A percentile compares a stretch with the other conserved stretches of the same genome.
Conservation (phyloP, 2,329 filamentous ascomycete genomes). For the Phialophora macrospora region DNA sequence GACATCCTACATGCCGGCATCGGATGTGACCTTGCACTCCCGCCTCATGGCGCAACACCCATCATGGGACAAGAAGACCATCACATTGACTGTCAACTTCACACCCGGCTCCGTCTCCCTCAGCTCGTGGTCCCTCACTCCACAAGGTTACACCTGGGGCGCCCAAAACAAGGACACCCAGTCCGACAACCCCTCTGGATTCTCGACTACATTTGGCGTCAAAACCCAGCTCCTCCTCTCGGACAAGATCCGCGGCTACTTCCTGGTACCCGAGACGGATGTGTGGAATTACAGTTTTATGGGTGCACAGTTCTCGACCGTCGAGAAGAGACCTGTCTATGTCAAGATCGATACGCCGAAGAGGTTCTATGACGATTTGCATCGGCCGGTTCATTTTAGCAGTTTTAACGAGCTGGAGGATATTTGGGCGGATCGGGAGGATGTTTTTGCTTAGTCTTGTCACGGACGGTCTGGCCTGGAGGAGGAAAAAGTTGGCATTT, state of each 20-base stretch:
- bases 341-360: constrained; percentile 90
- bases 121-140: constrained; percentile 89
- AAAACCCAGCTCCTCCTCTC: constrained; percentile 93
- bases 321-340: constrained; percentile 89
- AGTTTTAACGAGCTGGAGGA: constrained; percentile 98
- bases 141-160: constrained; percentile 94
- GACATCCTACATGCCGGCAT: constrained; percentile 92
- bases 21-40: constrained; percentile 92
- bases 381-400: constrained; percentile 92
- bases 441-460: constrained; percentile 81
- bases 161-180: constrained; percentile 91
- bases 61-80: constrained; percentile 84
- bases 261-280: constrained; percentile 87
- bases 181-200: constrained; percentile 92
- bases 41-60: constrained; percentile 82
- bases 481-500: background rate
- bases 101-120: constrained; percentile 95
- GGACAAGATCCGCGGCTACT: constrained; percentile 93
- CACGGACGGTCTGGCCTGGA: background rate
- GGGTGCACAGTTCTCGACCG: constrained; percentile 81
- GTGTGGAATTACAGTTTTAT: constrained; percentile 99
- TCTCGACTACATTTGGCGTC: constrained; percentile 88
- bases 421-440: constrained; percentile 88
- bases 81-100: constrained; percentile 94
- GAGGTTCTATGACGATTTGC: constrained; percentile 88